These are phyloP conservation scores for Pyrus hybrid DNA, from an alignment of 331 rosid species.

Conservation along the genomic window DNA sequence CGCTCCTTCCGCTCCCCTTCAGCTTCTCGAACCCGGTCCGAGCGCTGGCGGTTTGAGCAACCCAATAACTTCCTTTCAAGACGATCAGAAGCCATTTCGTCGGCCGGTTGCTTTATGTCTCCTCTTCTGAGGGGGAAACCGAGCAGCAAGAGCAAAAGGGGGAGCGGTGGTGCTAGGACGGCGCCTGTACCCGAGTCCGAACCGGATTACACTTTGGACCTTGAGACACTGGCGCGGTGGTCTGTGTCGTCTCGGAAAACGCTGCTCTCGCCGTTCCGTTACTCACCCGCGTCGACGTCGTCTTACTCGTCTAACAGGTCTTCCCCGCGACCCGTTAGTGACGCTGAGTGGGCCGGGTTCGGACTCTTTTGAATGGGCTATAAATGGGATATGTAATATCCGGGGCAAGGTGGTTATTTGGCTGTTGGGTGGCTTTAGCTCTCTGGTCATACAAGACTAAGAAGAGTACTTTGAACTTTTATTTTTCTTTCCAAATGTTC, in stretches of 20 bases:
- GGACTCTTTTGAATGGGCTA: conserved; percentile 43
- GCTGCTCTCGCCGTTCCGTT: conserved; percentile 42
- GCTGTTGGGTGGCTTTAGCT: not conserved
- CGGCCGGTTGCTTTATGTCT: conserved; percentile 67
- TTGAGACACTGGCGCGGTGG: conserved; percentile 56
- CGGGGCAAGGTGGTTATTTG: not conserved
- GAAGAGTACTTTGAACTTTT: not conserved
- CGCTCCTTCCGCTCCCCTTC: conserved; percentile 40
- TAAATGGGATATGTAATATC: too few relatives aligned
- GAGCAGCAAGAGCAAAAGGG: conserved; percentile 6
- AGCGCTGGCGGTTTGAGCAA: conserved; percentile 44
- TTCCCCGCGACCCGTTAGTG: conserved; percentile 52
- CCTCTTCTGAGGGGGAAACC: conserved; percentile 39
- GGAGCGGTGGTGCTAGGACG: not conserved
- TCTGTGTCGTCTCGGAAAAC: conserved; percentile 56
- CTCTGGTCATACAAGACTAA: not conserved
- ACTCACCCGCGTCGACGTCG: conserved; percentile 35
- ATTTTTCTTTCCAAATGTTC: not conserved
- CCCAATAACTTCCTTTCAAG: conserved; percentile 9
- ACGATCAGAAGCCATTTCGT: conserved; percentile 28
- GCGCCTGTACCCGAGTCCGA: conserved; percentile 8
- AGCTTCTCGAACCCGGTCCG: conserved; percentile 33
- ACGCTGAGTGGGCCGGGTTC: conserved; percentile 85
- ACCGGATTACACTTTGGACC: conserved; percentile 28
- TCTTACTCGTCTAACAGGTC: conserved; percentile 38